Evolutionary conservation across 331 rosid genomes (phyloP).

Genomic region (Pyrus hybrid): DNA sequence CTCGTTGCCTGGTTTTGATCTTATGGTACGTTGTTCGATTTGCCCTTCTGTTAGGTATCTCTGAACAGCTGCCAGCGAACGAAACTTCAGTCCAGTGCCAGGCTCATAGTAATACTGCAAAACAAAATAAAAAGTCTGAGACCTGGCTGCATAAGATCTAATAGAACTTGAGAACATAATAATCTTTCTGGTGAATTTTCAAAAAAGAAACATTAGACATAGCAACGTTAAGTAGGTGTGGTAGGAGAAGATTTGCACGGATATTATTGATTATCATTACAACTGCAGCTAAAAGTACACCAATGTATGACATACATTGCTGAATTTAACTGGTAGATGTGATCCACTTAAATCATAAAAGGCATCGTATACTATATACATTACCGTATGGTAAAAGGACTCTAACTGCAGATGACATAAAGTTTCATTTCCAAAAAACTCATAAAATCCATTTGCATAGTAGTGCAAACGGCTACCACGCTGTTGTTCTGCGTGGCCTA

Average conservation of each 20-base stretch:
- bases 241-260: not conserved
- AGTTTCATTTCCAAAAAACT: not conserved
- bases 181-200: not conserved
- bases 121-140: not conserved
- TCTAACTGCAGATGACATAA: not conserved
- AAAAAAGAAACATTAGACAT: not conserved
- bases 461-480: not conserved
- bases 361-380: too few species aligned
- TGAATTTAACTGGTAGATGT: too few species aligned
- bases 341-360: too few species aligned
- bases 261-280: not conserved
- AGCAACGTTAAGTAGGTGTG: not conserved
- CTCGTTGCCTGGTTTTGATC: constrained; percentile 9
- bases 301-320: too few species aligned
- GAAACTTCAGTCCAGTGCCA: constrained; percentile 41
- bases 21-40: constrained; percentile 1
- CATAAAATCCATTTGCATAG: not conserved
- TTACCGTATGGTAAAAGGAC: too few species aligned
- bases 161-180: not conserved
- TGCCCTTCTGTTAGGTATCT: constrained; percentile 31
- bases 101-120: constrained; percentile 49
- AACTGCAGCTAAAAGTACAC: not conserved
- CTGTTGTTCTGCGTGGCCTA: not conserved
- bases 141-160: not conserved
- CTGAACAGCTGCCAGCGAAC: constrained; percentile 46